Conservation (phyloP, 768 basidiomycete genomes). For the Coprinellus aureogranulatus region DNA sequence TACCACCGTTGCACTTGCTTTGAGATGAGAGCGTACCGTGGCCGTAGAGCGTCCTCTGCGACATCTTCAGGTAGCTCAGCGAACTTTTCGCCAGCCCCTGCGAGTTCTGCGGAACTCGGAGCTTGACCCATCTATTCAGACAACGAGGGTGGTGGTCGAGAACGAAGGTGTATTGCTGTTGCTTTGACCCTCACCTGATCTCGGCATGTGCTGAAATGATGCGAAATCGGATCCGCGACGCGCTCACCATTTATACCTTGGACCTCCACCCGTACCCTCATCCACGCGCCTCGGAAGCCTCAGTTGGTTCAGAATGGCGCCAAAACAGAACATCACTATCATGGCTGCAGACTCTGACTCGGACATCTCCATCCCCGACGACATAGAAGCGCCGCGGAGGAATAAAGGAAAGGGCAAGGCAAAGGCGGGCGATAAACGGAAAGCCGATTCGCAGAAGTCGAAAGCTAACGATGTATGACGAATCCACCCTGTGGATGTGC, state of each 20-base stretch:
- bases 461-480: slow-evolving; percentile 50
- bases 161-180: neutral
- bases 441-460: slow-evolving; percentile 42
- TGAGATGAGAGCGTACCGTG: neutral
- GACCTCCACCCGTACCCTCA: neutral
- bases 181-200: neutral
- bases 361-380: slow-evolving; percentile 62
- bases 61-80: neutral
- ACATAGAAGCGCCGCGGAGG: slow-evolving; percentile 41
- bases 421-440: slow-evolving; percentile 50
- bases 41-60: neutral
- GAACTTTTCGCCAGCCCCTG: no score
- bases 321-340: slow-evolving; percentile 33
- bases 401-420: slow-evolving; percentile 57
- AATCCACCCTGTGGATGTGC: slow-evolving; percentile 1
- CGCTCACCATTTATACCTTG: neutral
- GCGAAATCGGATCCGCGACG: neutral
- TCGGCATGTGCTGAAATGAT: neutral
- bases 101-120: no score
- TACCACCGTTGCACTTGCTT: neutral
- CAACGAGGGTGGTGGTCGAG: neutral
- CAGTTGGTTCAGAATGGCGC: slow-evolving; percentile 34
- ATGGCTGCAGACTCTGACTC: slow-evolving; percentile 70
- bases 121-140: neutral
- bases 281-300: no score